phyloP scores from a whole-genome alignment of 179 eudicot genomes.

The Monotropa hypopitys region DNA sequence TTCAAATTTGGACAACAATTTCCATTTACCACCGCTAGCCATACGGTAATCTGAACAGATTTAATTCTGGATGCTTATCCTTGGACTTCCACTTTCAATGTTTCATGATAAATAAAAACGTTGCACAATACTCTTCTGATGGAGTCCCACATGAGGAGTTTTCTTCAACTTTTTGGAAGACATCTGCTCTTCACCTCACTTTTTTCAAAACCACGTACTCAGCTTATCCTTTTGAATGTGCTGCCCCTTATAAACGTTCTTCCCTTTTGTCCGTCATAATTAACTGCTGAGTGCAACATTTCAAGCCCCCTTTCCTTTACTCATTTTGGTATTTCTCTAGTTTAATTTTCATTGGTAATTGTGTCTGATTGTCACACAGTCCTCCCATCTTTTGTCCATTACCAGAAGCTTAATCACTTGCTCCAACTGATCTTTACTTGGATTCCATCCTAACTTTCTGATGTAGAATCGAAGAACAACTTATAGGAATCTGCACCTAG shows the following conservation, averaged over 20 bases:
- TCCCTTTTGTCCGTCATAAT: not conserved
- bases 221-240: not conserved
- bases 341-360: too few relatives aligned
- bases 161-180: not conserved
- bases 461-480: too few relatives aligned
- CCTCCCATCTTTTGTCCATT: not conserved
- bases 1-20: too few relatives aligned
- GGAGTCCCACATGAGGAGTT: not conserved
- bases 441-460: too few relatives aligned
- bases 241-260: not conserved
- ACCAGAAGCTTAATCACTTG: not conserved
- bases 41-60: not conserved
- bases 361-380: not conserved
- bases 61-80: not conserved
- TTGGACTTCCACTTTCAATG: not conserved
- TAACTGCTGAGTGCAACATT: not conserved
- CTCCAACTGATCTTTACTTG: too few relatives aligned
- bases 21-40: not conserved
- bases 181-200: not conserved
- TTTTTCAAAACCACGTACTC: not conserved
- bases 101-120: not conserved
- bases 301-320: not conserved
- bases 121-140: not conserved
- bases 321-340: not conserved
- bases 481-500: too few relatives aligned